Evolutionary conservation across 495 filamentous ascomycete genomes (phyloP).

Genomic region (Choiromyces venosus): DNA sequence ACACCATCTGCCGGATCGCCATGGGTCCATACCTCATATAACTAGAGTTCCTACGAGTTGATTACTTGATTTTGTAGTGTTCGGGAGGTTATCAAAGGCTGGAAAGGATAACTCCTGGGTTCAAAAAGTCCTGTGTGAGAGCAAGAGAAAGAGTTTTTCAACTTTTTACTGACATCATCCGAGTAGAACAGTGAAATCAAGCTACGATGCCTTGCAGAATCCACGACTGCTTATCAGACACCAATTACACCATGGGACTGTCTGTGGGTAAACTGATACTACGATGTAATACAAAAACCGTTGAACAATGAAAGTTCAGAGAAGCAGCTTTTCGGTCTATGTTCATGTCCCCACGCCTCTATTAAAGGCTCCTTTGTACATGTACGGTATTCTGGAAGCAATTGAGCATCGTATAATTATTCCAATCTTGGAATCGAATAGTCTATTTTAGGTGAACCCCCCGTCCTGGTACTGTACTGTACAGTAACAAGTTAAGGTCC

Average conservation of each 20-base stretch:
- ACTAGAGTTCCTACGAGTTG: too few relatives aligned
- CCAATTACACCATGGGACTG: neutral
- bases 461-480: too few relatives aligned
- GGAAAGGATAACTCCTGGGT: neutral
- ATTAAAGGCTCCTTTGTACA: neutral
- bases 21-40: neutral
- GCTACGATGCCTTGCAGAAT: neutral
- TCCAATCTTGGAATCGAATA: neutral
- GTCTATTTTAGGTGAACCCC: neutral
- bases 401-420: neutral
- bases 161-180: neutral
- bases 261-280: neutral
- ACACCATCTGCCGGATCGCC: neutral
- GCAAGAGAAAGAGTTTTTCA: neutral
- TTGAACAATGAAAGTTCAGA: neutral
- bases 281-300: neutral
- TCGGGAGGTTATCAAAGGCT: neutral
- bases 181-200: neutral
- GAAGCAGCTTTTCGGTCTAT: neutral
- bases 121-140: neutral
- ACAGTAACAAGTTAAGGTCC: too few relatives aligned
- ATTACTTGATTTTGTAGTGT: neutral
- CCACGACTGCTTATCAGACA: neutral
- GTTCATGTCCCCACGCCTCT: neutral
- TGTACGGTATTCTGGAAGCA: neutral